Evolutionary conservation across 1,284 basidiomycete species (phyloP).

Genomic region (Neonothopanus nambi): DNA sequence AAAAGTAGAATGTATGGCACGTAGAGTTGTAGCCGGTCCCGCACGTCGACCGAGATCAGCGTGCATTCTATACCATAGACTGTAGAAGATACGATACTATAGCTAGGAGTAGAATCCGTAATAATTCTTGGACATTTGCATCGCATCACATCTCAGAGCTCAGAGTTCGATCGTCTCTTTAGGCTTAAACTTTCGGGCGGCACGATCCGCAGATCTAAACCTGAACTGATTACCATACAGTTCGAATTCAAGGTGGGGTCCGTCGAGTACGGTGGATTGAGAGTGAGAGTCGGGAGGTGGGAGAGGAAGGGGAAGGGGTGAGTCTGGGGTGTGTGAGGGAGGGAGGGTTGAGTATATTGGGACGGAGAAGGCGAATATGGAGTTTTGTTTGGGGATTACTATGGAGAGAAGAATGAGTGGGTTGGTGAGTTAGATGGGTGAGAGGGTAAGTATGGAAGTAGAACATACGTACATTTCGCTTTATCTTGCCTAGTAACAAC

Average conservation of each 20-base stretch:
- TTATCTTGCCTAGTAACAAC: conserved; percentile 67
- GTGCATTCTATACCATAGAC: no score
- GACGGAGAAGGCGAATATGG: conserved; percentile 71
- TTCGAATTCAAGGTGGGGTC: conserved; percentile 70
- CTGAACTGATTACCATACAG: conserved; percentile 84
- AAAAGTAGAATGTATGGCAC: no score
- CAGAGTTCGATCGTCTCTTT: conserved; percentile 76
- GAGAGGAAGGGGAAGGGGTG: background rate
- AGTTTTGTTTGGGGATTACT: conserved; percentile 80
- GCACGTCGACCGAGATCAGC: no score
- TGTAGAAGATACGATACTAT: no score
- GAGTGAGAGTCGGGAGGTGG: conserved; percentile 11
- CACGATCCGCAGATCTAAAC: conserved; percentile 77
- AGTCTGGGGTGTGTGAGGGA: conserved; percentile 29
- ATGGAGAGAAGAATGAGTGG: conserved; percentile 8
- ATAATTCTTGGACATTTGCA: no score
- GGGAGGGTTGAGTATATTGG: conserved; percentile 62
- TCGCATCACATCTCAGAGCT: no score
- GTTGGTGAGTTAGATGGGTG: background rate
- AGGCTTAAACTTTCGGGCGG: conserved; percentile 80
- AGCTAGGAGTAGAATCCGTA: no score
- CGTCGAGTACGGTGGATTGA: conserved; percentile 54
- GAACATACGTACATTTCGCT: conserved; percentile 65
- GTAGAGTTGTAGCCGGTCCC: no score
- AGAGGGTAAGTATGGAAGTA: no score